Conservation (phyloP, 257 asterid genomes). For the Rauvolfia tetraphylla region DNA sequence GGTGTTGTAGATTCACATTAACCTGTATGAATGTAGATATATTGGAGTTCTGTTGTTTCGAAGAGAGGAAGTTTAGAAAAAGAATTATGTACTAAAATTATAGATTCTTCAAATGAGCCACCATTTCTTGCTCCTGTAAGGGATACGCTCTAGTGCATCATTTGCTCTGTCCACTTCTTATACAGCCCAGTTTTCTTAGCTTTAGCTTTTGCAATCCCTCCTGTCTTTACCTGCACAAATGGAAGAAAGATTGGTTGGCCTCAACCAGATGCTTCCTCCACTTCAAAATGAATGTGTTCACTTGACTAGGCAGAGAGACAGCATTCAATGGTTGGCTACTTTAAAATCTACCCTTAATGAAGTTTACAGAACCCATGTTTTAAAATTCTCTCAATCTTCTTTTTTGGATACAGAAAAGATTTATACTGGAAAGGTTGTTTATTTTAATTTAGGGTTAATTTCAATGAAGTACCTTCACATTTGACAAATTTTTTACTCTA, state of each 20-base stretch:
- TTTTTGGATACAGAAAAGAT: too few species aligned
- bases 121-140: constrained; percentile 45
- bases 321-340: neutral
- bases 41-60: neutral
- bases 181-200: constrained; percentile 73
- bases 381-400: too few species aligned
- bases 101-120: constrained; percentile 39
- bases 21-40: neutral
- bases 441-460: too few species aligned
- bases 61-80: neutral
- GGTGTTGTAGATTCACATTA: too few species aligned
- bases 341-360: neutral
- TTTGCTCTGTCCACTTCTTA: constrained; percentile 74
- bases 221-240: constrained; percentile 66
- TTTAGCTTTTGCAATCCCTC: constrained; percentile 69
- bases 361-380: neutral
- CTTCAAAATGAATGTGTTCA: neutral
- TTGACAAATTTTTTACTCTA: too few species aligned
- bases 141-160: constrained; percentile 62
- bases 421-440: too few species aligned
- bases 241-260: neutral
- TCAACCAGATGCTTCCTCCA: neutral
- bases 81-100: constrained; percentile 52
- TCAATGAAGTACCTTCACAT: too few species aligned
- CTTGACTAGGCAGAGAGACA: neutral